Evolutionary conservation across 331 rosid genomes (phyloP), one percentile per base, ranked within the genome.

Genomic region (Erythrophleum ivorense): DNA sequence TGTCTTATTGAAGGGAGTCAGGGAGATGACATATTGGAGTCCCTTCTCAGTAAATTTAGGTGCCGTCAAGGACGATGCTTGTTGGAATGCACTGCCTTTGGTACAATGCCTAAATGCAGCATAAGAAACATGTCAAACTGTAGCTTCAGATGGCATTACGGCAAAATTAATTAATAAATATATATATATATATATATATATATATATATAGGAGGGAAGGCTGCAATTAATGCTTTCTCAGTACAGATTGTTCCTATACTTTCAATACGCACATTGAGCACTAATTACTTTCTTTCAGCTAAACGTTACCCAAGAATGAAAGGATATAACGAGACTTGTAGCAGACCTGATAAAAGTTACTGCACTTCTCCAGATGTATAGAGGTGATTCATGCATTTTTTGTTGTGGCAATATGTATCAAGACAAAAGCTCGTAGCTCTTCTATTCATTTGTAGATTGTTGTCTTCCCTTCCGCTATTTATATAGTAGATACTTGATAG

Each of bases 241-340:
- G 55, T 13, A 65, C 53, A 73, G 49, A 66, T 16, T 74, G 69
- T 75, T 57, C 46, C 48, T 16, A 21, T 57, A 52, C 12, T 46
- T 43, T 75, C 19, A 63, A 59, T 10, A 24, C 66, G 9, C 16
- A 59, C 38, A 59, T 58, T 11, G 16, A 10, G 66, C 81, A 75
- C 48, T 59, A 49, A 60, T 43, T 57, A 60, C 64, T 75, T 70
- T 45, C 53, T 64, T n/a, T 50, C 72, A 71, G 55, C 63, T 78
- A 9, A 69, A 71, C 53, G 76, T 60, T 50, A 73, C 54, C 46
- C 58, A 29, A 49, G 78, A 34, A 31, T 40, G 72, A 69, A 43
- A 50, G 54, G 63, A 31, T 43, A 62, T 48, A 62, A 45, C 18
- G 46, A 49, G 36, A 57, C 53, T 46, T 67, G 78, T 49, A 57